phyloP scores from a whole-genome alignment of 83 land plant species.

The Larix sibirica region DNA sequence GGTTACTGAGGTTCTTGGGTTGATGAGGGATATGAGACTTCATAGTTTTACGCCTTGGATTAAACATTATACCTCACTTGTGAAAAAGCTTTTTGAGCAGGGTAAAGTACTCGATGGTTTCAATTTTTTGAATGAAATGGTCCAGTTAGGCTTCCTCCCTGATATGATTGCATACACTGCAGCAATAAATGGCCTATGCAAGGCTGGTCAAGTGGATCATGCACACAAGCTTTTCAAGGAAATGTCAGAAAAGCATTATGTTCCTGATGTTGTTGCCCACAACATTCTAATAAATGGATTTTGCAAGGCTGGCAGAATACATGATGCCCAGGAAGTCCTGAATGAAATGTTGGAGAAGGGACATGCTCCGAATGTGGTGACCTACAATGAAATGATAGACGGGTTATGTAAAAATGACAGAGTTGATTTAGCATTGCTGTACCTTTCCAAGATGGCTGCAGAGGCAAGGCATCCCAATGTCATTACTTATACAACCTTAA shows the following conservation, averaged over 20 bases:
- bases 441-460: constrained; percentile 37
- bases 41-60: constrained; percentile 58
- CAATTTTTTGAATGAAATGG: constrained; percentile 42
- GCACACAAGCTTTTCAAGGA: constrained; percentile 41
- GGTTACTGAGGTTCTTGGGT: constrained; percentile 31
- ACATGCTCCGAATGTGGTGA: constrained; percentile 48
- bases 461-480: constrained; percentile 39
- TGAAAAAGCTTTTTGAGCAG: constrained; percentile 31
- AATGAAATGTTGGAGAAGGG: constrained; percentile 55
- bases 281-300: constrained; percentile 57
- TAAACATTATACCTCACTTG: constrained; percentile 44
- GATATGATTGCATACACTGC: constrained; percentile 51
- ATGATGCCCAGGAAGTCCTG: constrained; percentile 40
- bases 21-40: constrained; percentile 50
- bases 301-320: constrained; percentile 48
- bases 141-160: constrained; percentile 41
- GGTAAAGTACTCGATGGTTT: constrained; percentile 36
- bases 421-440: constrained; percentile 39
- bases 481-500: constrained; percentile 40
- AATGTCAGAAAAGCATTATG: constrained; percentile 22
- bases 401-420: constrained; percentile 54
- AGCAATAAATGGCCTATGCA: constrained; percentile 35
- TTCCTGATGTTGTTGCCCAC: constrained; percentile 58
- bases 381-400: constrained; percentile 52
- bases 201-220: constrained; percentile 26